A percentile compares a stretch with the other conserved stretches of the same genome.
These are phyloP conservation scores for Hyaloscypha bicolor DNA, from an alignment of 495 filamentous ascomycete species.

Conservation along the genomic window DNA sequence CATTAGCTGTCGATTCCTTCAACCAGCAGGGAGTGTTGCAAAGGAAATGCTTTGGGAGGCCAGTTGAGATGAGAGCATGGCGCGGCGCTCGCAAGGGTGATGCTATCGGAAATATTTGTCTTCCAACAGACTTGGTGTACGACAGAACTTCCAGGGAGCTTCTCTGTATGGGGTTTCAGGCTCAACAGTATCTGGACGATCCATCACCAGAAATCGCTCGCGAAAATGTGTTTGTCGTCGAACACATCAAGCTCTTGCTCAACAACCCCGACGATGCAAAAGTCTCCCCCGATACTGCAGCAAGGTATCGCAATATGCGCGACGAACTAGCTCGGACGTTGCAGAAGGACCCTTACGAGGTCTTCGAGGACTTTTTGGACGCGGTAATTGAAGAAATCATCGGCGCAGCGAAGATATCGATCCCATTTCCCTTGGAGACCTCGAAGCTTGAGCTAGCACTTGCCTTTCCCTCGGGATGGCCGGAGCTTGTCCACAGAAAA, in stretches of 20 bases:
- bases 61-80: conserved; percentile 11
- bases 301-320: conserved; percentile 4
- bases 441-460: conserved; percentile 10
- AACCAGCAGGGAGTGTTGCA: background rate
- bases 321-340: background rate
- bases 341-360: conserved; percentile 5
- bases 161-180: conserved; percentile 14
- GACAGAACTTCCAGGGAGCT: conserved; percentile 4
- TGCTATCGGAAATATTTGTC: conserved; percentile 15
- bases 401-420: background rate
- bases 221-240: conserved; percentile 14
- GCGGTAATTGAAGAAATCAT: conserved; percentile 4
- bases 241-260: conserved; percentile 17
- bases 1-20: conserved; percentile 4
- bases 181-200: conserved; percentile 16
- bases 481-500: conserved; percentile 9
- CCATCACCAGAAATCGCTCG: background rate
- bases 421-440: background rate
- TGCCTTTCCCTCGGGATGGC: conserved; percentile 19
- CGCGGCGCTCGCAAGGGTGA: background rate
- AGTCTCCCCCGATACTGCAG: background rate
- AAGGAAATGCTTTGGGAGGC: background rate
- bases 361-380: conserved; percentile 18
- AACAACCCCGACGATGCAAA: background rate
- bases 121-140: conserved; percentile 13